Evolutionary conservation across 2,329 filamentous ascomycete species (phyloP), one percentile per base, ranked within the genome.

Genomic region (Dactylellina leptospora): DNA sequence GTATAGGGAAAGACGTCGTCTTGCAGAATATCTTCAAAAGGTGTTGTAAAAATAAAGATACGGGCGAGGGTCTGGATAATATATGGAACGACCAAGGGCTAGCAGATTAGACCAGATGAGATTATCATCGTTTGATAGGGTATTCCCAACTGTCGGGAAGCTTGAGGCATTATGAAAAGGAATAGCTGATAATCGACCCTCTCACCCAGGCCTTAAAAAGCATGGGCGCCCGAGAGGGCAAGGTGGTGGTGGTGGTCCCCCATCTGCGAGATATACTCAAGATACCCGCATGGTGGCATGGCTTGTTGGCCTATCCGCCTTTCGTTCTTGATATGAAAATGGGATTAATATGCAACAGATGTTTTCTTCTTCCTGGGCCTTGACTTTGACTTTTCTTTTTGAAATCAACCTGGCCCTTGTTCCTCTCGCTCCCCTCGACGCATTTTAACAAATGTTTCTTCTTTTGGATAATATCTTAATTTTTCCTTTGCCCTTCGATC

Each of bases 121-220:
- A 72, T 61, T 72, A 58, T 72, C 53, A 55, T 59, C 25, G 68
- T 71, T 56, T 59, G 68, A 72, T 72, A 72, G 68, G 68, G 68
- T 72, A 58, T 63, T 72, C 66, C 66, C 45, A 72, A 72, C 42
- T 72, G 59, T 72, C 68, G 59, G 64, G 56, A 72, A 63, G 59
- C 68, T 59, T 72, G 68, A 72, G 68, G 66, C 66, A 72, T 72
- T 72, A 72, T 72, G 66, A 72, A 71, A 54, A 51, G 59, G 61
- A 60, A 64, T 51, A 70, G 53, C 68, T 72, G 68, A 72, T 72
- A 72, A 63, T 72, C 68, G 59, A 72, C 68, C 59, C 59, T 63
- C 61, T 68, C 62, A 54, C 62, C 40, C 62, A 59, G 38, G 68
- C 47, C 54, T 72, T 72, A 71, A 71, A 72, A 63, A 48, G 42